A percentile compares a stretch with the other conserved stretches of the same genome.
Evolutionary conservation across 148 eudicot species (phyloP).

Genomic region (Agrostemma githago): DNA sequence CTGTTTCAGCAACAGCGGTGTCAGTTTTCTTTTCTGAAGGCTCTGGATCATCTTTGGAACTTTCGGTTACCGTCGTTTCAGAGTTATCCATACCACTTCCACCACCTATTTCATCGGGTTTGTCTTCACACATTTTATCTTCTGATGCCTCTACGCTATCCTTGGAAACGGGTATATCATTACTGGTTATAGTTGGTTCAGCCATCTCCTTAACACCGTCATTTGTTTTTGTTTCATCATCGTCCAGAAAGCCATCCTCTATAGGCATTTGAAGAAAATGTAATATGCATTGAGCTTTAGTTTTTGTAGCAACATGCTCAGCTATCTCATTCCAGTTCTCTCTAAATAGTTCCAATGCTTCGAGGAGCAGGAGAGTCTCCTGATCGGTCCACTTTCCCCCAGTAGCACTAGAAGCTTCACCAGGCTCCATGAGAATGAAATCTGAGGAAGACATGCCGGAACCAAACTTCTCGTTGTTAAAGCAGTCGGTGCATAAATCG

Average conservation of each 20-base stretch:
- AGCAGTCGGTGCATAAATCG: constrained; percentile 94
- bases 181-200: constrained; percentile 30
- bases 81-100: constrained; percentile 32
- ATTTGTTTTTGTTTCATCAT: constrained; percentile 34
- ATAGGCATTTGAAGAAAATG: constrained; percentile 98
- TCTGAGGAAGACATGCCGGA: constrained; percentile 86
- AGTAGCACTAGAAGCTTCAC: constrained; percentile 78
- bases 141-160: constrained; percentile 47
- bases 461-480: constrained; percentile 82
- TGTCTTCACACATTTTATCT: constrained; percentile 20
- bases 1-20: constrained; percentile 35
- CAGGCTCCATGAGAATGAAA: constrained; percentile 98
- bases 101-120: constrained; percentile 10
- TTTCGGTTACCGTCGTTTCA: constrained; percentile 35
- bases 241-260: constrained; percentile 68
- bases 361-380: constrained; percentile 92
- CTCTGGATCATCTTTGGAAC: constrained; percentile 19
- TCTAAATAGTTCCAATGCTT: constrained; percentile 83
- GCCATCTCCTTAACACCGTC: constrained; percentile 34
- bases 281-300: constrained; percentile 94
- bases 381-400: constrained; percentile 99
- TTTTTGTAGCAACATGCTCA: constrained; percentile 97
- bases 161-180: constrained; percentile 36
- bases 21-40: constrained; percentile 22
- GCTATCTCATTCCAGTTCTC: constrained; percentile 99